Base-by-base conservation (phyloP, 192 early-diverging fungal genomes). In the Phycomyces nitens region DNA sequence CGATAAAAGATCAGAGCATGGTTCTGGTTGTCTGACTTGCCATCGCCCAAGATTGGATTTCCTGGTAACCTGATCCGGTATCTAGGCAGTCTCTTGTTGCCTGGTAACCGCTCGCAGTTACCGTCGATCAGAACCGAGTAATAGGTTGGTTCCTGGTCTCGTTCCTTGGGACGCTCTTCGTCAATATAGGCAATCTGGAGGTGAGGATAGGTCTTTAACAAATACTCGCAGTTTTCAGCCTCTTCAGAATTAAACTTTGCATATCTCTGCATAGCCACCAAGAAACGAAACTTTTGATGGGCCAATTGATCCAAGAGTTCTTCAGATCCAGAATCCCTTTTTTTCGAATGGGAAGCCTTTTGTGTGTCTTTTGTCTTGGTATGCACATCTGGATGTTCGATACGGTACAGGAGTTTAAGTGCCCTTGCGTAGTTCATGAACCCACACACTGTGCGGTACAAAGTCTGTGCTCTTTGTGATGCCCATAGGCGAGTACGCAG, bases 11-110 rank as follows among this genome's bases (percentile, higher is more conserved):
- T 80, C 50, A 90, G 72, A 27, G 85, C 80, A 65, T 88, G 86
- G 74, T 87, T 89, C 70, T 89, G 89, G 65, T 90, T 90, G 68
- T 88, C 88, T 3, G 84, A 82, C 72, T 90, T 90, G 23, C 89
- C 89, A 64, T 90, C 89, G 22, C 89, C 89, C 24, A 90, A 69
- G 66, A 90, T 89, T 34, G 89, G 87, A 71, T 85, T 82, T 6
- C 87, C 87, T 3, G 87, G 87, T 29, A 88, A 71, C 60, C 82
- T 77, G 21, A 88, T 78, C 29, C 81, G 80, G 59, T 86, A 88
- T 69, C 82, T 79, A 50, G 86, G 87, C 60, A 76, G 77, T 65
- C 83, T 80, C 34, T 76, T 71, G 2, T 80, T 80, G 20, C 86
- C 82, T 5, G 77, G 67, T 3, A 78, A 68, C 21, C 81, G 38